Evolutionary conservation across 305 asterid species (phyloP).

Genomic region (Fraxinus floribunda): DNA sequence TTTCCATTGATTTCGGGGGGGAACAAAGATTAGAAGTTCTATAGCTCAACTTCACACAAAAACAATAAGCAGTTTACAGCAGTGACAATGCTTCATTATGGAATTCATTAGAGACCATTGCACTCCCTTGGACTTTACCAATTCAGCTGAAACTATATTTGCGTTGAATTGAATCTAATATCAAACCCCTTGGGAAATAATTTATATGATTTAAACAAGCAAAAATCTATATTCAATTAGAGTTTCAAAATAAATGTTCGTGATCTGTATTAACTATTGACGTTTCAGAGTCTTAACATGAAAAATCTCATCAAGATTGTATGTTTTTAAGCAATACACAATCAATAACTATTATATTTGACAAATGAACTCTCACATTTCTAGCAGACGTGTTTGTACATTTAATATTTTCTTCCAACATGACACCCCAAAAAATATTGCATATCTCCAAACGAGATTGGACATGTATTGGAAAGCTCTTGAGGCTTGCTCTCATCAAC

Average conservation of each 20-base stretch:
- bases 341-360: neutral
- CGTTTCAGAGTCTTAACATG: neutral
- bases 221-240: neutral
- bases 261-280: slow-evolving; percentile 4
- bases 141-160: slow-evolving; percentile 5
- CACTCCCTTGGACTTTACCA: slow-evolving; percentile 11
- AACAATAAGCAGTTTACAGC: neutral
- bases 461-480: neutral
- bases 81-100: neutral
- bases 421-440: neutral
- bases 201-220: slow-evolving; percentile 10
- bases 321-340: slow-evolving; percentile 5
- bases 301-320: slow-evolving; percentile 6
- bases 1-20: slow-evolving; percentile 6
- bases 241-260: slow-evolving; percentile 9
- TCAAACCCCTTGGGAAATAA: neutral
- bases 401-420: slow-evolving; percentile 12
- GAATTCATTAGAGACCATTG: neutral
- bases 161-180: neutral
- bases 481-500: neutral
- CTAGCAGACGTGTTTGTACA: neutral
- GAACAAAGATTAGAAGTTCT: slow-evolving; percentile 8
- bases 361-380: slow-evolving; percentile 3
- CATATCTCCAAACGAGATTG: neutral
- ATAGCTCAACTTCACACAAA: neutral